A percentile compares a stretch with the other conserved stretches of the same genome.
Evolutionary conservation across 202 grass and related monocot species (phyloP).

Genomic region (Dendrocalamus latiflorus): DNA sequence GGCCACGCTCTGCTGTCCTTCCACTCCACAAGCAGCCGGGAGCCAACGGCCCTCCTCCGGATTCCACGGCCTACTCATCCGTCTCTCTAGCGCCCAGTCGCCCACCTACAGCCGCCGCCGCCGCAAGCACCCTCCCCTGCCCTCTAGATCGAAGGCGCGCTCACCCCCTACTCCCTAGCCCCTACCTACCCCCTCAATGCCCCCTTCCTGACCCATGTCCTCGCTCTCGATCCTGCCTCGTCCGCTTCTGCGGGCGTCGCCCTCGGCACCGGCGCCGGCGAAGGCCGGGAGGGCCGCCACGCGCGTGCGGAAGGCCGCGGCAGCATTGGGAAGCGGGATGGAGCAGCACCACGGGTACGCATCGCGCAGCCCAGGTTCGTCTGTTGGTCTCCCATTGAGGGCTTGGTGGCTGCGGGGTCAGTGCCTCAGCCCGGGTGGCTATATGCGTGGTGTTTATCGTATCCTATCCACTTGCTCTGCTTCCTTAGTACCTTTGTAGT

Average conservation of each 20-base stretch:
- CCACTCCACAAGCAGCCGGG: neutral
- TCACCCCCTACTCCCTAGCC: too few relatives aligned
- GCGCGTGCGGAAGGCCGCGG: neutral
- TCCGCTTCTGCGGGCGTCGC: conserved; percentile 7
- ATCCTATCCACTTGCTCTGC: too few relatives aligned
- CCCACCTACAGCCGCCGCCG: neutral
- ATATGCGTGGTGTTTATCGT: neutral
- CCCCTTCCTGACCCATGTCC: conserved; percentile 40
- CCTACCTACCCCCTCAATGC: conserved; percentile 35
- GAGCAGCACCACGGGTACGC: conserved; percentile 31
- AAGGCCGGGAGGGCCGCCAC: neutral
- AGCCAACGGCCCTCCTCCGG: neutral
- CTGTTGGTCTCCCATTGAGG: neutral
- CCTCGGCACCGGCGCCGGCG: neutral
- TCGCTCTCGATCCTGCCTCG: conserved; percentile 17
- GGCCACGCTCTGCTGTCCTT: neutral
- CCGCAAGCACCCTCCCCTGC: neutral
- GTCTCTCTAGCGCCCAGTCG: neutral
- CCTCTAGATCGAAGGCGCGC: neutral
- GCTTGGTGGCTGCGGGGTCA: neutral
- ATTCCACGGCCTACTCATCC: neutral
- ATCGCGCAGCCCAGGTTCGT: conserved; percentile 35
- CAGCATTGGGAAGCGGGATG: conserved; percentile 33
- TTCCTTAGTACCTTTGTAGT: too few relatives aligned
- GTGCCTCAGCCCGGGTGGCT: neutral